Evolutionary conservation across 2,329 filamentous ascomycete species (phyloP).

Genomic region (Cadophora sp.): DNA sequence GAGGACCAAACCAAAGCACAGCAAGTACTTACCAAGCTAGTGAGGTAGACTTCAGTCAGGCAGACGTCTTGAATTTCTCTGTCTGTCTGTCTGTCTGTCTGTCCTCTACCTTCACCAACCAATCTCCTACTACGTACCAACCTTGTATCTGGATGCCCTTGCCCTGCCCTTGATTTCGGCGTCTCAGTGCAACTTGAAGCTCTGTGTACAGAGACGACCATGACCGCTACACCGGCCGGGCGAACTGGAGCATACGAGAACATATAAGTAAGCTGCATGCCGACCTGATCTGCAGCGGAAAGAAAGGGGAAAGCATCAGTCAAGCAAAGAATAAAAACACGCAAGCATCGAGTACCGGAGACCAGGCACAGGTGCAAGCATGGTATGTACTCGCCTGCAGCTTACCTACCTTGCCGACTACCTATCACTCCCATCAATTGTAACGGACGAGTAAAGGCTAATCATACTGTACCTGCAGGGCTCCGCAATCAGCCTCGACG

Average conservation of each 20-base stretch:
- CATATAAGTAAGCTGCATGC: slow-evolving; percentile 13
- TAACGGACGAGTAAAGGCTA: not conserved
- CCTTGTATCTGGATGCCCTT: not conserved
- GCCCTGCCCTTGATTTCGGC: not conserved
- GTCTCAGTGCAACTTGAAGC: not conserved
- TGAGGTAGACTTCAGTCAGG: slow-evolving; percentile 15
- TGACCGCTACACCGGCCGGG: slow-evolving; percentile 12
- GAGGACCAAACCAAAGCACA: slow-evolving; percentile 11
- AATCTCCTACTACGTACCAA: not conserved
- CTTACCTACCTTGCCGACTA: not conserved
- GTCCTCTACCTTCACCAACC: not conserved
- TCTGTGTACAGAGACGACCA: slow-evolving; percentile 12
- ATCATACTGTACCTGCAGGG: slow-evolving; percentile 45
- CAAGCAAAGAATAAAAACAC: not conserved
- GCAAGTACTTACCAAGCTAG: slow-evolving; percentile 17
- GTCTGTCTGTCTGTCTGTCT: not conserved
- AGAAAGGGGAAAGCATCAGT: not conserved
- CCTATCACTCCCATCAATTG: not conserved
- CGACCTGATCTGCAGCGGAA: not conserved
- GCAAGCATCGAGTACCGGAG: slow-evolving; percentile 9
- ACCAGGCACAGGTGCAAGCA: slow-evolving; percentile 28
- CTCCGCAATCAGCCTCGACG: slow-evolving; percentile 52
- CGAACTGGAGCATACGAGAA: not conserved
- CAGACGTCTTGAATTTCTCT: slow-evolving; percentile 16
- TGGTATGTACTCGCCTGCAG: slow-evolving; percentile 30